Conservation (phyloP, 1,284 basidiomycete genomes). For the Phylloporus gajari region DNA sequence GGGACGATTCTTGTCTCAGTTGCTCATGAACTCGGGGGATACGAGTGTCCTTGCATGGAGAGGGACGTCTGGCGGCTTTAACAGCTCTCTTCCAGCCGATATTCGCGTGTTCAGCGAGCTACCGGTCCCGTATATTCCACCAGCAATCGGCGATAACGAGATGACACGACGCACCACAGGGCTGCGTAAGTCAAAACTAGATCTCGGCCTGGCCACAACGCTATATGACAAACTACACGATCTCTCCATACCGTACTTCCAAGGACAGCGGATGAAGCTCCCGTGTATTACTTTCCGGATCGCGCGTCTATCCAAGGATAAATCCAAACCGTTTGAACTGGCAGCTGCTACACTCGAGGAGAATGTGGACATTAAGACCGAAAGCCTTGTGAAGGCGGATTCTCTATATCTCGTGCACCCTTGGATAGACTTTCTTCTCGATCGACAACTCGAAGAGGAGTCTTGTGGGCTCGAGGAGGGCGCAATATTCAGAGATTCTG, state of each 20-base stretch:
- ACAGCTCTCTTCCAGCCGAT: slow-evolving; percentile 8
- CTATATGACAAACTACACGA: slow-evolving; percentile 14
- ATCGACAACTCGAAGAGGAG: too few species aligned
- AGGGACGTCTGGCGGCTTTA: neutral
- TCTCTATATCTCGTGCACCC: slow-evolving; percentile 6
- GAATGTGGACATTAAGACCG: neutral
- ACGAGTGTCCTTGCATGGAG: neutral
- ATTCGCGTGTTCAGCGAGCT: too few species aligned
- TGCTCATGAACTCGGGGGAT: neutral
- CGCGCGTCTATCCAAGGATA: too few species aligned
- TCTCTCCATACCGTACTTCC: too few species aligned
- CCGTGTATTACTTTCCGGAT: slow-evolving; percentile 16
- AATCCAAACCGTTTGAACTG: too few species aligned
- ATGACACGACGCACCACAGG: neutral
- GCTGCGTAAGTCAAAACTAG: neutral
- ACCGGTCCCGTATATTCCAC: neutral
- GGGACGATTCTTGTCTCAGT: neutral
- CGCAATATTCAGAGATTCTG: too few species aligned
- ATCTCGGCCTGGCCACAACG: neutral
- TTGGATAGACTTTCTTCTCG: slow-evolving; percentile 1
- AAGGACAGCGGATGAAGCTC: slow-evolving; percentile 14
- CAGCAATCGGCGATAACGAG: neutral
- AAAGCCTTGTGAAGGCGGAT: too few species aligned
- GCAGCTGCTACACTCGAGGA: too few species aligned
- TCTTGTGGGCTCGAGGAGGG: too few species aligned